These are phyloP conservation scores for Scytalidium sp. DNA, from an alignment of 2,329 filamentous ascomycete species.

Conservation along the genomic window DNA sequence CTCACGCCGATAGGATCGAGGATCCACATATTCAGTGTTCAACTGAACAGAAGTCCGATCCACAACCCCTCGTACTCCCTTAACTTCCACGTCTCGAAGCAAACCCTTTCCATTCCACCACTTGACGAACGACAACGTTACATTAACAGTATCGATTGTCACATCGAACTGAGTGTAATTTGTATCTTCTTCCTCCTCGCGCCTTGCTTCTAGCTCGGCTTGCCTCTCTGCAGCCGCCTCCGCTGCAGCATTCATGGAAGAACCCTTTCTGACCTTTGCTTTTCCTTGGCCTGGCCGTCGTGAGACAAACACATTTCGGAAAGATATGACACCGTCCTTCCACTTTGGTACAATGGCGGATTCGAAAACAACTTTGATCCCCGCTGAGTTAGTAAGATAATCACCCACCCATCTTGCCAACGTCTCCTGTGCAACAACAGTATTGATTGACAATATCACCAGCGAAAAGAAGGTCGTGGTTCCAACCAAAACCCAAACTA, in stretches of 20 bases:
- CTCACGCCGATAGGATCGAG: constrained; percentile 81
- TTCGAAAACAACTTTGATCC: constrained; percentile 92
- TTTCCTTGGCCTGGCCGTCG: constrained; percentile 78
- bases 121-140: constrained; percentile 94
- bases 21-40: constrained; percentile 68
- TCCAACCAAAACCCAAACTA: constrained; percentile 93
- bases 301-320: constrained; percentile 95
- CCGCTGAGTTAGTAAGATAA: constrained; percentile 90
- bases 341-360: constrained; percentile 96
- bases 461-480: constrained; percentile 97
- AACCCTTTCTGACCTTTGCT: constrained; percentile 88
- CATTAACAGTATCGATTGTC: constrained; percentile 91
- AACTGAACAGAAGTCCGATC: constrained; percentile 83
- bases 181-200: constrained; percentile 63
- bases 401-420: constrained; percentile 91
- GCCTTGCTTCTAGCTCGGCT: constrained; percentile 41
- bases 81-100: constrained; percentile 88
- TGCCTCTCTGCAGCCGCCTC: constrained; percentile 73
- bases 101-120: constrained; percentile 98
- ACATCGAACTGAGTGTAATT: constrained; percentile 99
- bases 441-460: constrained; percentile 88
- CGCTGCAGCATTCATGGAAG: constrained; percentile 77
- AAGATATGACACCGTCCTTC: constrained; percentile 92
- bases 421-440: constrained; percentile 95
- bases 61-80: constrained; percentile 86